phyloP scores from a whole-genome alignment of 2,329 filamentous ascomycete genomes.

The Teratosphaeria viscida region DNA sequence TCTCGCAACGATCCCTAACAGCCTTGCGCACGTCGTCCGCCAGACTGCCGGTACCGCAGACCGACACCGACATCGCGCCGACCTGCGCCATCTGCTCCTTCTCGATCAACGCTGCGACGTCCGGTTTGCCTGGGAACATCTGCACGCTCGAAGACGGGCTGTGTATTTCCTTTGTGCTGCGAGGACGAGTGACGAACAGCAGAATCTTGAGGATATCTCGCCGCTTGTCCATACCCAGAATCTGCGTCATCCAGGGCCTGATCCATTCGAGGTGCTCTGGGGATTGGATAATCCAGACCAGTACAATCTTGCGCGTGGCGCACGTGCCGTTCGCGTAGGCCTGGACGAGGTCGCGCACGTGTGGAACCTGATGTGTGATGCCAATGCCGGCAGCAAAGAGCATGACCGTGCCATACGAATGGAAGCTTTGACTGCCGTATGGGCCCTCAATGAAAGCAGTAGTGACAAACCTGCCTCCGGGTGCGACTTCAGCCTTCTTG shows the following conservation, averaged over 20 bases:
- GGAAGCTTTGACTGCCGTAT: conserved; percentile 68
- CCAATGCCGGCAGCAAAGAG: conserved; percentile 88
- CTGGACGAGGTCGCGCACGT: conserved; percentile 56
- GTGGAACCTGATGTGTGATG: conserved; percentile 90
- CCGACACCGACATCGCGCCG: conserved; percentile 80
- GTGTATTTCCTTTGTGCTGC: conserved; percentile 69
- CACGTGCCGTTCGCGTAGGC: conserved; percentile 57
- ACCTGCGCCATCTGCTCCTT: conserved; percentile 73
- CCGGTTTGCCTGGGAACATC: conserved; percentile 84
- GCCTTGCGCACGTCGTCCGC: conserved; percentile 64
- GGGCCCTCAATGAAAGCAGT: conserved; percentile 79
- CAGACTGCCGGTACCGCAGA: conserved; percentile 63
- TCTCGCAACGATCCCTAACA: conserved; percentile 53
- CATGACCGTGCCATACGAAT: conserved; percentile 84
- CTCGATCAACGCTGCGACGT: conserved; percentile 65
- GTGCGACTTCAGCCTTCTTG: conserved; percentile 50
- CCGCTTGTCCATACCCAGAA: conserved; percentile 69
- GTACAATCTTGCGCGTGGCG: conserved; percentile 68
- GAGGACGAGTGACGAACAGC: conserved; percentile 81
- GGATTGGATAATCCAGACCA: conserved; percentile 89
- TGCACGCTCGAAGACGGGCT: conserved; percentile 71
- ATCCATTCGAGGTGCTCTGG: conserved; percentile 89
- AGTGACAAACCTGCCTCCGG: conserved; percentile 48
- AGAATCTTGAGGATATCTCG: conserved; percentile 76
- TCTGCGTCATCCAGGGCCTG: conserved; percentile 77